A percentile compares a stretch with the other conserved stretches of the same genome.
phyloP scores from a whole-genome alignment of 345 rosid genomes.

The Dovyalis caffra region DNA sequence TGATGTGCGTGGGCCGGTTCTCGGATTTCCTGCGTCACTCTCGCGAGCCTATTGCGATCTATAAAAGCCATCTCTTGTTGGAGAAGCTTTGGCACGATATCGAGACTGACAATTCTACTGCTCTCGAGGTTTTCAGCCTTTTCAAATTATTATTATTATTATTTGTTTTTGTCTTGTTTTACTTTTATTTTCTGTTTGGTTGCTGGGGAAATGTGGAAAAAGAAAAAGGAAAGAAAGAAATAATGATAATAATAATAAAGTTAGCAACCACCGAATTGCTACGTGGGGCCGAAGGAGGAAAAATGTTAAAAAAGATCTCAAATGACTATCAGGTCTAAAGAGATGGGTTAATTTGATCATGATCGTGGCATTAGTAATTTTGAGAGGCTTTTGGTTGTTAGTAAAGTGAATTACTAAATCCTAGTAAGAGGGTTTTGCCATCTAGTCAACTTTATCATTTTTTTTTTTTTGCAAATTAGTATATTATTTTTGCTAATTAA shows the following conservation, averaged over 20 bases:
- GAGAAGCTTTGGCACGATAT: conserved; percentile 67
- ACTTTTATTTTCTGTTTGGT: conserved; percentile 11
- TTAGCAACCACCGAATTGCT: not conserved
- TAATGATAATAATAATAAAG: not conserved
- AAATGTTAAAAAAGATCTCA: not conserved
- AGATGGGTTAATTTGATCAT: not conserved
- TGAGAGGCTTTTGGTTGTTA: not conserved
- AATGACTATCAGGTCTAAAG: not conserved
- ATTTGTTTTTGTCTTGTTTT: not conserved
- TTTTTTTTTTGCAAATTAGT: not conserved
- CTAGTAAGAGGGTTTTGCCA: not conserved
- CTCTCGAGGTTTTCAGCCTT: conserved; percentile 46
- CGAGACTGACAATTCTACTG: conserved; percentile 61
- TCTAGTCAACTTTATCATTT: not conserved
- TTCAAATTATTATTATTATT: not conserved
- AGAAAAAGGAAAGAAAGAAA: not conserved
- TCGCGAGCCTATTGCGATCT: conserved; percentile 66
- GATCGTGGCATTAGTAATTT: not conserved
- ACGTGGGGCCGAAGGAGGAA: not conserved
- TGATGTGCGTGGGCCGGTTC: conserved; percentile 83
- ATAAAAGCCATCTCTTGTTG: conserved; percentile 76
- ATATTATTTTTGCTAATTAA: not conserved
- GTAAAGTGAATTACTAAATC: not conserved
- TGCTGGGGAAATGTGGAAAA: conserved; percentile 8
- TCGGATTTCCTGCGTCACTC: conserved; percentile 52